Base-by-base conservation (phyloP, 352 stramenopile species). In the Globisporangium apiculatum region DNA sequence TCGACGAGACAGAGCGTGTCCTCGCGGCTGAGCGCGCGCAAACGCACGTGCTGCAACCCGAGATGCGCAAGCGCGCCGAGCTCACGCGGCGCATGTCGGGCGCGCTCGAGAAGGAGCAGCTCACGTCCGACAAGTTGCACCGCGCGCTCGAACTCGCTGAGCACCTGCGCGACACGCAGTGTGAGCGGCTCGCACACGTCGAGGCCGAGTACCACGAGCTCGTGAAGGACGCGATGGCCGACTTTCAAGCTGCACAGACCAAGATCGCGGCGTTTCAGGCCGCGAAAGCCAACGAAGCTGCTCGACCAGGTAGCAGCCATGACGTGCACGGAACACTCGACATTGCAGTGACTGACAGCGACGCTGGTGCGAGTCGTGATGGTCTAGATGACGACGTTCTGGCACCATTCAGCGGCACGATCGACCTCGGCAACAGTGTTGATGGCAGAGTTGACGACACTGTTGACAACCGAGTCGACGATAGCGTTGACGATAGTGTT, bases 81-180 rank as follows among this genome's bases (percentile, higher is more conserved):
- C 35, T 73, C 7, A 75, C 74, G 46, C 64, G 80, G 2, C 60
- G 57, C 17, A 86, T 88, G 78, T 90, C 78, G 4, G 80, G 72
- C 0, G 83, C 66, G 10, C 56, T 87, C n/a, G 77, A 90, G 48
- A 74, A 71, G 36, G 76, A 88, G 41, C 73, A 82, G 38, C 64
- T 86, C 7, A 51, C 63, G 10, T 53, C 69, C 1, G 73, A 68
- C 18, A 92, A 90, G 53, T 58, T 88, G 7, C 61, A 60, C 2
- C 64, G 67, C 41, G 70, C 66, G 0, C 68, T 90, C 2, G 75
- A 85, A 42, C 55, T 87, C 14, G 79, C 81, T 10, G 70, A 73
- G 0, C 60, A 47, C 5, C 48, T 78, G 1, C 67, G 67, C 0
- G 62, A 70, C 4, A 60, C 67, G 4, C 77, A 88, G 53, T 67